Conservation (phyloP, 345 rosid species). For the Kernera saxatilis region DNA sequence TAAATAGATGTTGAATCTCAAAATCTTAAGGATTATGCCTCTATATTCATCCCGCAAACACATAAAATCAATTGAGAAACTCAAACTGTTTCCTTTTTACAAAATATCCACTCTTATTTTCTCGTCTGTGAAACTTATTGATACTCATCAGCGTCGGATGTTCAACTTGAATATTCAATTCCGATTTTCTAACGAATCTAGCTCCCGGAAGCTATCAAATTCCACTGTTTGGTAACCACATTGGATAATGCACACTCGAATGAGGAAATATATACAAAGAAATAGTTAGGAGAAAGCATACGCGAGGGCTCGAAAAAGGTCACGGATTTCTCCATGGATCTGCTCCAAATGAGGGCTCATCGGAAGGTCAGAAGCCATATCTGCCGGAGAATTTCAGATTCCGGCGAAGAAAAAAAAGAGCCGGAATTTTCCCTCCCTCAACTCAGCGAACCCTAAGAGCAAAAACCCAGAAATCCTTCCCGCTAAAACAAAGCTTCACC, state of each 20-base stretch:
- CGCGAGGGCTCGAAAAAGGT: slow-evolving; percentile 83
- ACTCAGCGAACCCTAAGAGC: background rate
- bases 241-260: background rate
- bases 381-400: slow-evolving; percentile 29
- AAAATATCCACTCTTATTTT: background rate
- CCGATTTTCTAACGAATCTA: background rate
- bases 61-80: background rate
- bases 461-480: slow-evolving; percentile 8
- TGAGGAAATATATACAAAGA: background rate
- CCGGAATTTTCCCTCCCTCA: background rate
- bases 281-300: slow-evolving; percentile 23
- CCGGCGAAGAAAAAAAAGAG: slow-evolving; percentile 19
- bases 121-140: background rate
- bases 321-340: slow-evolving; percentile 88
- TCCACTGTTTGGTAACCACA: background rate
- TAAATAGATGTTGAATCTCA: background rate
- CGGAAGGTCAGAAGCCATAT: slow-evolving; percentile 51
- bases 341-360: slow-evolving; percentile 91
- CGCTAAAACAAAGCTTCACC: background rate
- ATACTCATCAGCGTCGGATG: background rate
- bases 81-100: background rate
- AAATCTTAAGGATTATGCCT: background rate
- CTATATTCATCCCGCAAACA: background rate
- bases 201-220: too few species aligned
- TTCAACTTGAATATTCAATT: background rate